Evolutionary conservation across 345 rosid genomes (phyloP), one percentile per base, ranked within the genome.

Genomic region (Nasturtium officinale): DNA sequence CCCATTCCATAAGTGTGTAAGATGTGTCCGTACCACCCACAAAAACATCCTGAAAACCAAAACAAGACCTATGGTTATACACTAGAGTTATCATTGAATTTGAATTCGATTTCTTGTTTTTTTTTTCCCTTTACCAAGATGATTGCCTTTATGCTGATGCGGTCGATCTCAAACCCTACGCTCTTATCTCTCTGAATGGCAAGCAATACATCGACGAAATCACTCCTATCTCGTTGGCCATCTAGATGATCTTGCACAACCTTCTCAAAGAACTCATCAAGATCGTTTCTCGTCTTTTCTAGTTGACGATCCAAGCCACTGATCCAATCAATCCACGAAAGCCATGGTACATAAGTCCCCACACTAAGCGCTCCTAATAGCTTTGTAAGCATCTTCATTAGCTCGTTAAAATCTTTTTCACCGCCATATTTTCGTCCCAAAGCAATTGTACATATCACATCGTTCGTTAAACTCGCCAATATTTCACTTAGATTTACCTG

Each of bases 261-360:
- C 56, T 55, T 72, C 11, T 76, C 78, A 0, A 76, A 40, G 9
- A 81, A 67, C 2, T 53, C 69, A 40, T 83, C 82, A 5, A 83
- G 16, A 3, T 78, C 78, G 12, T 23, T 81, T 0, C 16, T 38
- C 0, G 72, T 75, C 71, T 56, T 78, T 3, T 73, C 55, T 5
- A 71, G 12, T 10, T 50, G 66, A 2, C 23, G 52, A 57, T 73
- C 28, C 47, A 73, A 38, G 26, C 84, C 86, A 1, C 47, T 1
- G 1, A 79, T 29, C 70, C 51, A 16, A 29, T 73, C 79, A 9
- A 82, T 11, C 92, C 86, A 85, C 2, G 74, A 68, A 51, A 87
- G 83, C 73, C 85, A 83, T 5, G 89, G 89, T 11, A 88, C 65
- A 53, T 42, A 83, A 37, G 69, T 86, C 26, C 87, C 88, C 0